Evolutionary conservation across 495 filamentous ascomycete genomes (phyloP).

Genomic region (Hypoxylon perforatum): DNA sequence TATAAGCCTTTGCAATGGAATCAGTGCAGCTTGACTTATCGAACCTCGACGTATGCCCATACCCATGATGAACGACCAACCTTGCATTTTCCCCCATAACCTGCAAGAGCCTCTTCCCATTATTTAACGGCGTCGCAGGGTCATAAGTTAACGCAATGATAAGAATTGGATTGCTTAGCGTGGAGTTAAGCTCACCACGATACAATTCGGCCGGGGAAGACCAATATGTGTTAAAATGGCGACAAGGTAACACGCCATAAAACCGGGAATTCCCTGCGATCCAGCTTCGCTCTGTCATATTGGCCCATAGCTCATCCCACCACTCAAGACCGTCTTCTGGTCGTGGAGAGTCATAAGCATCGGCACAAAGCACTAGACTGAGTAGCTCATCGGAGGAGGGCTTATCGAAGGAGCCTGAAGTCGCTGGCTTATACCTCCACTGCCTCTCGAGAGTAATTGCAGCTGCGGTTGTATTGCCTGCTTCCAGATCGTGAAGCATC

Average conservation of each 20-base stretch:
- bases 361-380: conserved; percentile 55
- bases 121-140: conserved; percentile 58
- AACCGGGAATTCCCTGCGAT: conserved; percentile 59
- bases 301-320: conserved; percentile 56
- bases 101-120: conserved; percentile 50
- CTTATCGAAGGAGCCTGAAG: conserved; percentile 40
- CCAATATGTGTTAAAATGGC: conserved; percentile 55
- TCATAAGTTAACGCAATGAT: conserved; percentile 62
- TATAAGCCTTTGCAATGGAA: conserved; percentile 48
- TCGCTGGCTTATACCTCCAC: conserved; percentile 54
- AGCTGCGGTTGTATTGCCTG: conserved; percentile 54
- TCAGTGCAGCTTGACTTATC: conserved; percentile 58
- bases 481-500: conserved; percentile 54
- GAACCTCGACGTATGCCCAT: conserved; percentile 56
- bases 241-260: conserved; percentile 55
- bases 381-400: conserved; percentile 49
- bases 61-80: conserved; percentile 59
- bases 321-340: conserved; percentile 52
- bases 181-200: conserved; percentile 54
- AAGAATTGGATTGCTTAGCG: conserved; percentile 54
- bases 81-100: conserved; percentile 59
- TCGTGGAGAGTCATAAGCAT: conserved; percentile 55
- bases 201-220: conserved; percentile 56
- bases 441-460: conserved; percentile 45
- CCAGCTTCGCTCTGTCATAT: conserved; percentile 56